Evolutionary conservation across 495 filamentous ascomycete species (phyloP), one percentile per base, ranked within the genome.

Genomic region (Neurospora sp.): DNA sequence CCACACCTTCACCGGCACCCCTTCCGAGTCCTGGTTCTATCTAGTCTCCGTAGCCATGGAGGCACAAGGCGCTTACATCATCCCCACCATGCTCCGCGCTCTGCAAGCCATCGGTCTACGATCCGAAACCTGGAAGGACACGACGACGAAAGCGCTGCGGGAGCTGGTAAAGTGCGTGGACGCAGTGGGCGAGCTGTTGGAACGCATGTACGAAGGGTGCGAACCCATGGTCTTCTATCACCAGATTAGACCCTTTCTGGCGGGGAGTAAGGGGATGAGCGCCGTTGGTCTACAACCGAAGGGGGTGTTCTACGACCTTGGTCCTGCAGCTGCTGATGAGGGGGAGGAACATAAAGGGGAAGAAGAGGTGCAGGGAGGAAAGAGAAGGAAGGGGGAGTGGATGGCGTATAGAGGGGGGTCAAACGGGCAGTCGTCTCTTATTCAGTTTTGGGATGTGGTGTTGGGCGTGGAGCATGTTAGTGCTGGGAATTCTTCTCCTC

Each of bases 1-100:
- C 70, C 89, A 91, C 73, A 96, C 96, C 39, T 94, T 97, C 79
- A 98, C 94, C 27, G 95, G 93, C 68, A 96, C 94, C 1, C 82
- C 92, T 4, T 94, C 97, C 81, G 96, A 99, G 78, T 94, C 96
- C 75, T 98, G 96, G 96, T 99, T 99, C 82, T 97, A 93, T 78
- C 82, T 95, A n/a, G 85, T 98, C 69, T 97, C 93, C 0, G 92
- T 97, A 16, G 95, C 95, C 45, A 96, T 98, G 73, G 95, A 98
- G 81, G 92, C 96, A 18, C 85, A 89, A 31, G 94, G 92, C n/a
- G 95, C 88, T 3, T 88, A 89, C 2, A 87, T 93, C n/a, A 88
- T 98, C 59, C 92, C 93, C 0, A 76, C 92, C 40, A 92, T 97
- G 90, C 83, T 97, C 1, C 81, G 86, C 68, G 94, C 95, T 3